A percentile compares a stretch with the other conserved stretches of the same genome.
Conservation (phyloP, 345 rosid genomes). For the Diplotaxis tenuifolia region DNA sequence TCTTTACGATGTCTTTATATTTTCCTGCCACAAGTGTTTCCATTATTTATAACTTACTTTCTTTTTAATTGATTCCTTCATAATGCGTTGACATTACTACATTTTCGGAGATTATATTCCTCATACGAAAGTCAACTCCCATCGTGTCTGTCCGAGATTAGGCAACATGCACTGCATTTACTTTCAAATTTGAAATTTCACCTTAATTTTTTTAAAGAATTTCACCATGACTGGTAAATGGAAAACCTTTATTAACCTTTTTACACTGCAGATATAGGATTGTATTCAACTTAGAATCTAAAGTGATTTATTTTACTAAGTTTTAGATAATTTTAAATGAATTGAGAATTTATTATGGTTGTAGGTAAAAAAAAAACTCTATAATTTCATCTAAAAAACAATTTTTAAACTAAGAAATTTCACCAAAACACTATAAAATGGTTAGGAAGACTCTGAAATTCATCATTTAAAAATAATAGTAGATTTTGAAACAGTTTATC, state of each 20-base stretch:
- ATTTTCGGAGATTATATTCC: conserved; percentile 18
- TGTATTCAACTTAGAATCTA: background rate
- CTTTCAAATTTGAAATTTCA: background rate
- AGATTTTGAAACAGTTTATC: too few species aligned
- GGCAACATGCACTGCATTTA: background rate
- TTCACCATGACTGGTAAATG: too few species aligned
- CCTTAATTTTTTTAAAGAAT: too few species aligned
- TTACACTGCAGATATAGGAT: background rate
- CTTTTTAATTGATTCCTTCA: background rate
- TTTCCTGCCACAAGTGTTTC: conserved; percentile 24
- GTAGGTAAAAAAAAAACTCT: too few species aligned
- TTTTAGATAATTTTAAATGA: background rate
- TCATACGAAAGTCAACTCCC: conserved; percentile 25
- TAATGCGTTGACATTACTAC: conserved; percentile 4
- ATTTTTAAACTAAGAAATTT: too few species aligned
- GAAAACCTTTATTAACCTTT: background rate
- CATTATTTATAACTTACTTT: conserved; percentile 7
- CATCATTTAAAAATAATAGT: too few species aligned
- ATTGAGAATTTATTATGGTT: background rate
- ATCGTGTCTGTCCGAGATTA: background rate
- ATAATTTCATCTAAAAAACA: too few species aligned
- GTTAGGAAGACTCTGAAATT: too few species aligned
- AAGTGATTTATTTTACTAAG: background rate
- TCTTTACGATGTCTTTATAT: conserved; percentile 11
- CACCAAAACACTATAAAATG: too few species aligned